phyloP scores from a whole-genome alignment of 106 monocot genomes.

The Dioscorea dumetorum region DNA sequence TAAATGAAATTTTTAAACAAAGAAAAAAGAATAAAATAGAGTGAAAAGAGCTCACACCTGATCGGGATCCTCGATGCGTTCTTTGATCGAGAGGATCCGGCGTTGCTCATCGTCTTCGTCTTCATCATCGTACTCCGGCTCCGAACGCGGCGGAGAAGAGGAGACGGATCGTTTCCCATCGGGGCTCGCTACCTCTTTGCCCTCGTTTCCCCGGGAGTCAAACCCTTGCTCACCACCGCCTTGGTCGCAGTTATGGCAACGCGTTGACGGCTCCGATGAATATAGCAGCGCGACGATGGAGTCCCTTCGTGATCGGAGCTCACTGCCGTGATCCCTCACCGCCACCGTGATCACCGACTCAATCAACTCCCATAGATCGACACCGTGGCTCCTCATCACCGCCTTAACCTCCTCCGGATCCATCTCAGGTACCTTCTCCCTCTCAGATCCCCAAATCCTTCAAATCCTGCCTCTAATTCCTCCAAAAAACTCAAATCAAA shows the following conservation, averaged over 20 bases:
- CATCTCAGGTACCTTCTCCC: constrained; percentile 11
- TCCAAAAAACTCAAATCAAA: background rate
- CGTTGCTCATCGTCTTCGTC: constrained; percentile 27
- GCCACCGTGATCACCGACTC: constrained; percentile 42
- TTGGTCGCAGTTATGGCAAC: constrained; percentile 27
- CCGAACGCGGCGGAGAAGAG: constrained; percentile 5
- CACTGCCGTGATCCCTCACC: constrained; percentile 36
- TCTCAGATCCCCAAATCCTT: background rate
- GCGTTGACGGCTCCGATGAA: constrained; percentile 3
- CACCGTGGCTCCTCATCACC: constrained; percentile 17
- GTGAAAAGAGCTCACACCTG: constrained; percentile 18
- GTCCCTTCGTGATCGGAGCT: constrained; percentile 42
- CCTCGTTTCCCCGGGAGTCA: background rate
- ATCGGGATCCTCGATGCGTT: constrained; percentile 44
- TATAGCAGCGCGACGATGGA: constrained; percentile 46
- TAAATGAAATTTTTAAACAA: too few species aligned
- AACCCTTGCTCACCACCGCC: background rate
- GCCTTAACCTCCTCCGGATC: constrained; percentile 33
- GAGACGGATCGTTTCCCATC: background rate
- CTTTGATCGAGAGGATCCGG: constrained; percentile 51
- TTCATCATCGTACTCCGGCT: constrained; percentile 11
- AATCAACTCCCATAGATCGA: constrained; percentile 54
- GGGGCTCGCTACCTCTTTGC: background rate
- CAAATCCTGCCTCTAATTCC: background rate
- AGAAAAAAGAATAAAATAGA: too few species aligned